A percentile compares a stretch with the other conserved stretches of the same genome.
phyloP scores from a whole-genome alignment of 192 early-diverging fungal species.

The Cladochytrium replicatum region DNA sequence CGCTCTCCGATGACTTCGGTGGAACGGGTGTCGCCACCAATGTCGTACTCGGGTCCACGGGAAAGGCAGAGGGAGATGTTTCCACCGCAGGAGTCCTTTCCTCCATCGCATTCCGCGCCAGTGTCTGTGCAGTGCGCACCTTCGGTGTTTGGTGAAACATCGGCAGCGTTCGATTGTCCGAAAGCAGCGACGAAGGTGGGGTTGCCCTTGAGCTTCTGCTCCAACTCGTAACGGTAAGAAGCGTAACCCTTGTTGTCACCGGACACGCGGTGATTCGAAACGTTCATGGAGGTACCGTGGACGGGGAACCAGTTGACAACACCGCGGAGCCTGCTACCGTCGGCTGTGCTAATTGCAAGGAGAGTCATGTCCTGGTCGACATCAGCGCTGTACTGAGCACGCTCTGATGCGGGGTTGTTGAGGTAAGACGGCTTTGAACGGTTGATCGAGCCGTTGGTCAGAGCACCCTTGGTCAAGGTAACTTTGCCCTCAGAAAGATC shows the following conservation, averaged over 20 bases:
- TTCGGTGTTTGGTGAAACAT: constrained; percentile 29
- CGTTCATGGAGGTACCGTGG: constrained; percentile 32
- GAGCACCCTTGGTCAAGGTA: constrained; percentile 7
- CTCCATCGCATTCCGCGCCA: constrained; percentile 31
- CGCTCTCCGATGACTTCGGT: constrained; percentile 32
- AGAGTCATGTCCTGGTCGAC: constrained; percentile 21
- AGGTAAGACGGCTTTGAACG: constrained; percentile 26
- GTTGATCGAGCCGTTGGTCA: constrained; percentile 29
- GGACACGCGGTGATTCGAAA: constrained; percentile 17
- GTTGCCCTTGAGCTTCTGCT: constrained; percentile 8
- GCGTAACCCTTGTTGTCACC: constrained; percentile 46
- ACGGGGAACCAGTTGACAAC: constrained; percentile 35
- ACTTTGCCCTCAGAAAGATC: constrained; percentile 11
- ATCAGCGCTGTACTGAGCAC: constrained; percentile 23
- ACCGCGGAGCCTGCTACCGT: constrained; percentile 2
- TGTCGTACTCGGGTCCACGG: constrained; percentile 30
- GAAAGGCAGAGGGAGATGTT: constrained; percentile 27
- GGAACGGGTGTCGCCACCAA: constrained; percentile 17
- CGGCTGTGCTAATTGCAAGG: constrained; percentile 1
- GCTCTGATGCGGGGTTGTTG: constrained; percentile 30
- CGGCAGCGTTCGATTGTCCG: constrained; percentile 32
- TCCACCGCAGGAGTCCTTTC: constrained; percentile 19
- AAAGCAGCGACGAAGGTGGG: constrained; percentile 35
- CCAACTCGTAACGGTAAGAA: constrained; percentile 26
- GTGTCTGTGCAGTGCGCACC: constrained; percentile 32